A percentile compares a stretch with the other conserved stretches of the same genome.
Conservation (phyloP, 129 eudicot species). For the Logfia minima region DNA sequence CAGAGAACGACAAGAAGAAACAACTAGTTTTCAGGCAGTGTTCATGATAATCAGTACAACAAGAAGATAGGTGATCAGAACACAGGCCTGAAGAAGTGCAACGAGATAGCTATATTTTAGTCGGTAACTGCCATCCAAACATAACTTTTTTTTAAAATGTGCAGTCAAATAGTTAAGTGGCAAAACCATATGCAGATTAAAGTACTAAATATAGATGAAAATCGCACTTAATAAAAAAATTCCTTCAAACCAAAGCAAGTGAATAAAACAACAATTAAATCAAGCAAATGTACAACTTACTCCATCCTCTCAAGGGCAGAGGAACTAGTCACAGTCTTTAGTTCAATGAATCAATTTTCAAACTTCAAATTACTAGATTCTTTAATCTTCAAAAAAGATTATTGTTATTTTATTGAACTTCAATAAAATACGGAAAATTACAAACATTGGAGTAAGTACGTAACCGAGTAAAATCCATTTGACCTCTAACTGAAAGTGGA, state of each 20-base stretch:
- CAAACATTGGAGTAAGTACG: background rate
- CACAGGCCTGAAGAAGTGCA: background rate
- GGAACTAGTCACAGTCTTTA: background rate
- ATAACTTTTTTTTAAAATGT: background rate
- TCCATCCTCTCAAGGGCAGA: background rate
- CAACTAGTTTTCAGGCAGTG: background rate
- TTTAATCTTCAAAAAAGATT: background rate
- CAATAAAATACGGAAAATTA: background rate
- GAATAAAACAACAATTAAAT: background rate
- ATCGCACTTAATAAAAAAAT: background rate
- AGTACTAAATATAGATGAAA: background rate
- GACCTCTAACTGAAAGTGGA: constrained; percentile 10
- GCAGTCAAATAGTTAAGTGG: constrained; percentile 4
- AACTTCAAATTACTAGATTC: background rate
- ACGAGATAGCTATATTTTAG: background rate
- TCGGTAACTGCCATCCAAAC: background rate
- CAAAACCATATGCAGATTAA: background rate
- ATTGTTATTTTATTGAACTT: background rate
- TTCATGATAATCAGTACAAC: constrained; percentile 3
- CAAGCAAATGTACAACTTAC: background rate
- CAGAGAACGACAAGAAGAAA: background rate
- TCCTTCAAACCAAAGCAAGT: background rate
- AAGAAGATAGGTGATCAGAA: constrained; percentile 6
- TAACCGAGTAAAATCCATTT: background rate
- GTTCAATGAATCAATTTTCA: background rate